phyloP scores from a whole-genome alignment of 2,329 filamentous ascomycete species.

The Scorias spongiosa region DNA sequence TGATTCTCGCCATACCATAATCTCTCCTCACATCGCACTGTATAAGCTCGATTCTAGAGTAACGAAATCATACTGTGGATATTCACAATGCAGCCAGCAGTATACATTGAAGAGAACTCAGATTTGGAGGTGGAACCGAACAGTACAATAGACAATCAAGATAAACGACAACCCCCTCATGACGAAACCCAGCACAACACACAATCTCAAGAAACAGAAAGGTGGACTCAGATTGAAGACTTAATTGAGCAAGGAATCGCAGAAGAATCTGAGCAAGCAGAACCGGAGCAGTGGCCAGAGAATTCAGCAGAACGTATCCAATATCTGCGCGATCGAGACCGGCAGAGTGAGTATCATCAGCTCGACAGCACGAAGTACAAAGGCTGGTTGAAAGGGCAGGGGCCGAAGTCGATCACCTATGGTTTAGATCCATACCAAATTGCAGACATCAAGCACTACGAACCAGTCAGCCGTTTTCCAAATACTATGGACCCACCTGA shows the following conservation, averaged over 20 bases:
- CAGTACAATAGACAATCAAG: too few relatives aligned
- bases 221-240: neutral
- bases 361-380: neutral
- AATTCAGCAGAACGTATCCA: neutral
- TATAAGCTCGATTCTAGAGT: too few relatives aligned
- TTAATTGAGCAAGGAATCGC: neutral
- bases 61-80: too few relatives aligned
- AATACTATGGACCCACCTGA: neutral
- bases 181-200: neutral
- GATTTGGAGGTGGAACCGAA: too few relatives aligned
- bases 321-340: neutral
- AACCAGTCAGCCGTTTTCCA: neutral
- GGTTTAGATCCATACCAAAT: neutral
- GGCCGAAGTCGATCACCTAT: neutral
- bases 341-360: neutral
- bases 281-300: neutral
- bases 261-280: neutral
- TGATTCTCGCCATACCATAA: too few relatives aligned
- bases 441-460: neutral
- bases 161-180: too few relatives aligned
- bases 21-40: too few relatives aligned
- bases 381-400: neutral
- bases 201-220: neutral
- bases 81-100: too few relatives aligned
- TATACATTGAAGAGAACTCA: too few relatives aligned